Evolutionary conservation across 2,329 filamentous ascomycete species (phyloP).

Genomic region (Blastomyces gilchristii): DNA sequence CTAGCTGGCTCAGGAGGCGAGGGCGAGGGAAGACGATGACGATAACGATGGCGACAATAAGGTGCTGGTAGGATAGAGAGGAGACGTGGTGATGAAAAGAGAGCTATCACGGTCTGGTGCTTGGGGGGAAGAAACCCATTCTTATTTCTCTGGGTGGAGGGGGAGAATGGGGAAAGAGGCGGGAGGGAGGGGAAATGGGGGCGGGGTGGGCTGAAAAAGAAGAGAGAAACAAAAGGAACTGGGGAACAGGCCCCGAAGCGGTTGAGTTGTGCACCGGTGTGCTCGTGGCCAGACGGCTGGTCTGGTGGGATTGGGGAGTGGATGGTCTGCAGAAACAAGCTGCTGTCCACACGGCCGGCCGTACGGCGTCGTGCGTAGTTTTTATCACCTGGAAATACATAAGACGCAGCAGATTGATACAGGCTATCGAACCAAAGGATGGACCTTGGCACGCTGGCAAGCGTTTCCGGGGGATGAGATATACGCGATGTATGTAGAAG

Average conservation of each 20-base stretch:
- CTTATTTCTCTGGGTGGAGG: not conserved
- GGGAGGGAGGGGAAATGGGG: too few species aligned
- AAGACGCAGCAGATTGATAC: too few species aligned
- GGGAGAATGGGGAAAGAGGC: too few species aligned
- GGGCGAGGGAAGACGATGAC: not conserved
- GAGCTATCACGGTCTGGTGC: not conserved
- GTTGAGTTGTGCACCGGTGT: too few species aligned
- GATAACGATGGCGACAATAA: not conserved
- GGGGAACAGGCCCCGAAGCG: not conserved
- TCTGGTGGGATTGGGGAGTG: too few species aligned
- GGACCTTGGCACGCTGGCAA: too few species aligned
- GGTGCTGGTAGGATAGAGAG: not conserved
- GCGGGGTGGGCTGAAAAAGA: too few species aligned
- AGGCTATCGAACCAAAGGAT: too few species aligned
- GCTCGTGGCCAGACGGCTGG: not conserved
- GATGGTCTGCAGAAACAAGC: not conserved
- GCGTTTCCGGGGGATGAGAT: too few species aligned
- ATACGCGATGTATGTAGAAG: too few species aligned
- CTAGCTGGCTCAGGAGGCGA: not conserved
- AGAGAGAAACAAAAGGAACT: not conserved
- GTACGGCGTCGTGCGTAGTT: too few species aligned
- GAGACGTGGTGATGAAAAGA: not conserved
- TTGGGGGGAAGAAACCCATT: not conserved
- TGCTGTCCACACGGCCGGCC: not conserved
- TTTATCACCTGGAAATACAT: too few species aligned